These are phyloP conservation scores for Metschnikowia peoriensis DNA, from an alignment of 805 yeast species.

Conservation along the genomic window DNA sequence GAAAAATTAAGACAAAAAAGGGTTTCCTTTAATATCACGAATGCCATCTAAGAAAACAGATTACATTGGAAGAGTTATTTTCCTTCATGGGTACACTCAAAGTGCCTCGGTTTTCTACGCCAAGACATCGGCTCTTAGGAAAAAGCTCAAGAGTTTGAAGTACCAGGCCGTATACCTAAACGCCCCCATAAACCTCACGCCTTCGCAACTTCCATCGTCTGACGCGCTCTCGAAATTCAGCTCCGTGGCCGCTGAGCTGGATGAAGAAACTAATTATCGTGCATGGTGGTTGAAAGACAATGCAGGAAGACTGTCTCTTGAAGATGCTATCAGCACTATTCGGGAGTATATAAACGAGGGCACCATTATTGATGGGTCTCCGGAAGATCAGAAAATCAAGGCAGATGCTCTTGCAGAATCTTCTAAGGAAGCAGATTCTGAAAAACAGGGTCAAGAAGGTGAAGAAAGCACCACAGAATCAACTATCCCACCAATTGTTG, in stretches of 20 bases:
- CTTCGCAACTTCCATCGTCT: slow-evolving; percentile 73
- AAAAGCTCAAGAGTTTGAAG: slow-evolving; percentile 62
- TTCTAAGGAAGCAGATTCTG: neutral
- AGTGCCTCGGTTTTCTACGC: slow-evolving; percentile 79
- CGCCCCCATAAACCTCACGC: slow-evolving; percentile 67
- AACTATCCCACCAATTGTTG: slow-evolving; percentile 62
- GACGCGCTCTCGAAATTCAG: slow-evolving; percentile 51
- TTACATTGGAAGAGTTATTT: slow-evolving; percentile 56
- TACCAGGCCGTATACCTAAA: slow-evolving; percentile 74
- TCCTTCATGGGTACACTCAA: slow-evolving; percentile 90
- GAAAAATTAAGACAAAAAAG: too few relatives aligned
- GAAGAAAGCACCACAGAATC: neutral
- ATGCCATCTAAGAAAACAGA: slow-evolving; percentile 3
- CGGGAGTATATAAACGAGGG: slow-evolving; percentile 53
- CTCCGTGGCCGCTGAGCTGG: slow-evolving; percentile 36
- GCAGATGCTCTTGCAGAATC: slow-evolving; percentile 5
- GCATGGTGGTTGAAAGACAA: slow-evolving; percentile 78
- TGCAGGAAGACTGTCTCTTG: slow-evolving; percentile 44
- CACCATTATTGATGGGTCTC: slow-evolving; percentile 41
- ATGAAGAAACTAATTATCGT: slow-evolving; percentile 35
- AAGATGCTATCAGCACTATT: slow-evolving; percentile 49
- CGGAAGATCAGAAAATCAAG: slow-evolving; percentile 21
- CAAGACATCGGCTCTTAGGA: slow-evolving; percentile 86
- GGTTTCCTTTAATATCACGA: neutral
- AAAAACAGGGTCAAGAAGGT: neutral